Percentiles rank a stretch among this genome's conserved stretches.
Evolutionary conservation across 2,329 filamentous ascomycete species (phyloP).

Genomic region (Thelonectria blattea): DNA sequence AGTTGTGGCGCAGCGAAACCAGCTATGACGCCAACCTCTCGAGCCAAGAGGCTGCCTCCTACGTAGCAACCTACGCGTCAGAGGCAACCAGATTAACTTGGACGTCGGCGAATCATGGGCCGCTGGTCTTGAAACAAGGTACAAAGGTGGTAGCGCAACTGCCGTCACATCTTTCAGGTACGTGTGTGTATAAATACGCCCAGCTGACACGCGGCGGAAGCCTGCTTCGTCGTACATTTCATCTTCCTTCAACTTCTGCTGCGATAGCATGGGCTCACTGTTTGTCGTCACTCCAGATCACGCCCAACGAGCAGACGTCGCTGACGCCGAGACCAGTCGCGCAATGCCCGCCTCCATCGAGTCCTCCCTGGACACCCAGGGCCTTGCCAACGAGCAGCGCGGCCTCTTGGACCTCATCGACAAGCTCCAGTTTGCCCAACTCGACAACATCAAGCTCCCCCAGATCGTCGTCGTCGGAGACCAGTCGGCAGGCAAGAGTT

Average conservation of each 20-base stretch:
- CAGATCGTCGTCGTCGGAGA: slow-evolving; percentile 70
- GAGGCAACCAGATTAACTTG: slow-evolving; percentile 20
- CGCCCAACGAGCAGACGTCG: slow-evolving; percentile 28
- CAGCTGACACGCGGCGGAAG: not conserved
- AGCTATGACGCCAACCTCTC: slow-evolving; percentile 17
- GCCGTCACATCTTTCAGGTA: slow-evolving; percentile 1
- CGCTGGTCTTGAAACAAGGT: slow-evolving; percentile 6
- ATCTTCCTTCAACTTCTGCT: not conserved
- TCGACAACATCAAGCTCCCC: slow-evolving; percentile 60
- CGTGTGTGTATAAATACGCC: slow-evolving; percentile 7
- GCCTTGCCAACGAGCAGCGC: slow-evolving; percentile 60
- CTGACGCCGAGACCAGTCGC: slow-evolving; percentile 35
- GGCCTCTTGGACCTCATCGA: slow-evolving; percentile 64
- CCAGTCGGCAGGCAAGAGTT: slow-evolving; percentile 69
- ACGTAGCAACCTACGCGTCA: slow-evolving; percentile 6
- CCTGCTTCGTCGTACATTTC: not conserved
- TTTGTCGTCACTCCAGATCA: slow-evolving; percentile 34
- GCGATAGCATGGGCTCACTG: slow-evolving; percentile 39
- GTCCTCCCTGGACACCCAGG: slow-evolving; percentile 55
- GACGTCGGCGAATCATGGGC: slow-evolving; percentile 10
- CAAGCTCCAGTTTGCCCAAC: slow-evolving; percentile 58
- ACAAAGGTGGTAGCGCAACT: not conserved
- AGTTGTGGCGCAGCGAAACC: slow-evolving; percentile 16
- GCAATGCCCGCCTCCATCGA: slow-evolving; percentile 52
- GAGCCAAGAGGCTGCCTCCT: slow-evolving; percentile 15